Base-by-base conservation (phyloP, 2,329 filamentous ascomycete genomes). In the Colletotrichum melonis region DNA sequence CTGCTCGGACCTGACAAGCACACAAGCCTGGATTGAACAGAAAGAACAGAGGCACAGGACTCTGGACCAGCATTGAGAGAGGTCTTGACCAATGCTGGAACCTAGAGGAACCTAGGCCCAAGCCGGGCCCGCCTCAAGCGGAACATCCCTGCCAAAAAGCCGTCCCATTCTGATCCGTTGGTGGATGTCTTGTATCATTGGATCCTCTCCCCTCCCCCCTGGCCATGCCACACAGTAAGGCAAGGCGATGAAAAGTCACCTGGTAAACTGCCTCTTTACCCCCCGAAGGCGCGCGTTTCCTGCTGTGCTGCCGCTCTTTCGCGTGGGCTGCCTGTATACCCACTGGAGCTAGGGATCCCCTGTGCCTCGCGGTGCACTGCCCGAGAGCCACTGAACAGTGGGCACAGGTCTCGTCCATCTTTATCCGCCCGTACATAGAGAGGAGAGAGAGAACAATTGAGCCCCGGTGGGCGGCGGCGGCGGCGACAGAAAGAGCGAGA, bases 281-380 rank as follows among this genome's bases (percentile, higher is more conserved):
- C 46, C 62, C 46, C 26, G 28, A 65, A 38, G 32, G 32, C 26
- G 35, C 63, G 49, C 57, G 63, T 56, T 70, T 63, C 55, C 49
- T 60, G 67, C 60, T 59, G 55, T n/a, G 60, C 60, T 57, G 62
- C 46, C 46, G 46, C 38, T 64, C 46, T 32, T 55, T 26, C 46
- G 63, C 54, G 59, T 70, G 54, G 32, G 58, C 35, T 55, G 30
- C 26, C 24, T 26, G 24, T 26, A 26, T 26, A 26, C 24, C 24
- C 12, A 49, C 62, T 55, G 11, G 66, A 59, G 66, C 66, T 60
- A 22, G 42, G 42, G 16, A 19, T 59, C 66, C 70, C 66, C 70
- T 69, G 70, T 73, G 66, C 59, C 54, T 54, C 26, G 59, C 28
- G 59, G 49, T 71, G 71, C 67, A 73, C 71, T 73, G 71, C 71